A percentile compares a stretch with the other conserved stretches of the same genome.
phyloP scores from a whole-genome alignment of 2,329 filamentous ascomycete species.

The Tetracladium maxilliforme region DNA sequence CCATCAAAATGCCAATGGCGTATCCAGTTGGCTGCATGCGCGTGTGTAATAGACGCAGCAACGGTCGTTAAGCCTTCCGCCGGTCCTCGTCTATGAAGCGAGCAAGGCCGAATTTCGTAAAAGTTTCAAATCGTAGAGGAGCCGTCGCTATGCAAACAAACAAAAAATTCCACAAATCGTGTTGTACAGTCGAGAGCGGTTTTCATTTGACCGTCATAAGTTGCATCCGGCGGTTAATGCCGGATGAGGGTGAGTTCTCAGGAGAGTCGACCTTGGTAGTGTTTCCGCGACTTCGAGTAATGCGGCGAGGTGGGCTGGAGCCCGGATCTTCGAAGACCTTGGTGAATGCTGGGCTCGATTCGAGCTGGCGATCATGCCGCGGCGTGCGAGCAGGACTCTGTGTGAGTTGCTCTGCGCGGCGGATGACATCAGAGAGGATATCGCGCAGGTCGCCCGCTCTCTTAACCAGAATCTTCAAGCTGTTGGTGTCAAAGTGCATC shows the following conservation, averaged over 20 bases:
- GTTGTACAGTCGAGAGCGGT: conserved; percentile 2
- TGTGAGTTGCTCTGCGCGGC: conserved; percentile 39
- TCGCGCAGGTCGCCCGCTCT: conserved; percentile 45
- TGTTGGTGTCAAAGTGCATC: conserved; percentile 55
- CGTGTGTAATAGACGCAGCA: no score
- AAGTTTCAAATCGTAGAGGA: conserved; percentile 6
- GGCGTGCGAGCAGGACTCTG: conserved; percentile 38
- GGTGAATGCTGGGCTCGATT: conserved; percentile 53
- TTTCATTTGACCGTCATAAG: conserved; percentile 43
- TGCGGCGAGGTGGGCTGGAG: conserved; percentile 35
- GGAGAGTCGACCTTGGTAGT: conserved; percentile 35
- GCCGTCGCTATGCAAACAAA: conserved; percentile 23
- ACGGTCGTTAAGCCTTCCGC: no score
- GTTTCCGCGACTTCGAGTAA: conserved; percentile 36
- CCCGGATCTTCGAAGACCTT: conserved; percentile 48
- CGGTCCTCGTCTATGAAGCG: conserved; percentile 6
- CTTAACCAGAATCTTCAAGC: conserved; percentile 50
- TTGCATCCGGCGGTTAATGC: conserved; percentile 39
- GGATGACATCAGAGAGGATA: conserved; percentile 41
- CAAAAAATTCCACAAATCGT: conserved; percentile 12
- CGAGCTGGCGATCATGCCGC: conserved; percentile 27
- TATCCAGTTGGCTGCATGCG: no score
- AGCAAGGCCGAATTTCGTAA: conserved; percentile 4
- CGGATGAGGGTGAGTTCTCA: conserved; percentile 35
- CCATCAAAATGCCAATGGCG: no score